Conservation (phyloP, 345 rosid genomes). For the Passiflora organensis region DNA sequence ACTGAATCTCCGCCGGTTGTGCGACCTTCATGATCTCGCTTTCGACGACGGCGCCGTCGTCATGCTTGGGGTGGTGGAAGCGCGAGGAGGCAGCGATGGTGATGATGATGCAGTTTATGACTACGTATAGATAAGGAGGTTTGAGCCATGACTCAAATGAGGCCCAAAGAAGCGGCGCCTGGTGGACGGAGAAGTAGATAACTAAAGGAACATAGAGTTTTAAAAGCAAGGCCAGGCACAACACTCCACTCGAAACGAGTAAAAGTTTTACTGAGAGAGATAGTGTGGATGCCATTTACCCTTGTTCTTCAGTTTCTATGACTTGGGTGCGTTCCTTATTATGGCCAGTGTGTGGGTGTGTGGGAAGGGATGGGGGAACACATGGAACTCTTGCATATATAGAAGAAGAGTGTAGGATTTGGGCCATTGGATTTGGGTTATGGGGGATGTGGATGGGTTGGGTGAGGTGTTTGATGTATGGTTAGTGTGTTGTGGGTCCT, state of each 20-base stretch:
- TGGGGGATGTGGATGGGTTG: neutral
- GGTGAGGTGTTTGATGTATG: neutral
- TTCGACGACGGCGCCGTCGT: neutral
- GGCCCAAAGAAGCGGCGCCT: conserved; percentile 35
- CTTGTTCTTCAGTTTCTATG: neutral
- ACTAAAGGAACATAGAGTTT: conserved; percentile 32
- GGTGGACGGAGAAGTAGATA: conserved; percentile 27
- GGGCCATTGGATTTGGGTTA: conserved; percentile 10
- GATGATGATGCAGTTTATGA: conserved; percentile 51
- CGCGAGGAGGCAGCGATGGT: conserved; percentile 47
- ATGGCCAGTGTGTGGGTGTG: neutral
- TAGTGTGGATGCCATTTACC: conserved; percentile 7
- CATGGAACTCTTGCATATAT: conserved; percentile 3
- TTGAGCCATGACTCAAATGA: conserved; percentile 45
- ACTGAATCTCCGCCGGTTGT: neutral
- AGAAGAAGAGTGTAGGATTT: conserved; percentile 13
- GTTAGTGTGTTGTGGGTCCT: neutral
- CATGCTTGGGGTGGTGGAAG: conserved; percentile 21
- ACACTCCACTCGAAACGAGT: conserved; percentile 34
- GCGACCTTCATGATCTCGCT: neutral
- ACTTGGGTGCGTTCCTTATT: neutral
- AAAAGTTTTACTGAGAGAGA: conserved; percentile 24
- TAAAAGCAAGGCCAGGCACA: conserved; percentile 27
- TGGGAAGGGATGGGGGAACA: neutral
- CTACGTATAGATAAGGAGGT: conserved; percentile 51